Percentiles rank a stretch among this genome's conserved stretches.
Conservation (phyloP, 2,329 filamentous ascomycete genomes). For the Lachnellula arida region DNA sequence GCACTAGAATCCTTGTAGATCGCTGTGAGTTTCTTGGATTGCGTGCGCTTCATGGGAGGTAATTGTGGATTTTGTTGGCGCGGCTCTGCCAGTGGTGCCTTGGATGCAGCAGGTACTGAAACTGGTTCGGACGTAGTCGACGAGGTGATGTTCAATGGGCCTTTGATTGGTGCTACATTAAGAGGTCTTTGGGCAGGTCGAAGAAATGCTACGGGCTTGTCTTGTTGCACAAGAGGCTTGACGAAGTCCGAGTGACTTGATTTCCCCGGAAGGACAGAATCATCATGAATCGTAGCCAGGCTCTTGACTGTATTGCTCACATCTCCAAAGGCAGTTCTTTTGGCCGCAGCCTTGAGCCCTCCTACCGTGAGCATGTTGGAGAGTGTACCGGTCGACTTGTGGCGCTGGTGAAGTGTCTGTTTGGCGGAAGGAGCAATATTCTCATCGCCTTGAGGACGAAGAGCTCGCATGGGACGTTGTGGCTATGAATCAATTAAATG, state of each 20-base stretch:
- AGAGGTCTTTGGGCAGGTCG: conserved; percentile 60
- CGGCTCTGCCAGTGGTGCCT: conserved; percentile 29
- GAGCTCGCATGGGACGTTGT: conserved; percentile 56
- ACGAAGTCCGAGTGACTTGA: conserved; percentile 25
- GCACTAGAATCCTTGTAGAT: conserved; percentile 49
- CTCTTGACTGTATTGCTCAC: conserved; percentile 62
- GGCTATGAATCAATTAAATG: conserved; percentile 49
- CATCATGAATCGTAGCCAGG: conserved; percentile 46
- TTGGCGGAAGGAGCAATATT: conserved; percentile 55
- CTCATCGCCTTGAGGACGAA: conserved; percentile 63
- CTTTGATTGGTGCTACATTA: conserved; percentile 20
- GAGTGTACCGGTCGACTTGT: conserved; percentile 72
- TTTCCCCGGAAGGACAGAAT: conserved; percentile 47
- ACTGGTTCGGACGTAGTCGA: conserved; percentile 6
- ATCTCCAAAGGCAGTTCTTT: conserved; percentile 77
- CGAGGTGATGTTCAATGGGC: conserved; percentile 5
- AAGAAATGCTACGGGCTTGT: conserved; percentile 43
- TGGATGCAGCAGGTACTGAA: conserved; percentile 19
- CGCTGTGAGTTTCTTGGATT: conserved; percentile 47
- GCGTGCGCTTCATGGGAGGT: conserved; percentile 41
- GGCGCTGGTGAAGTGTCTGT: conserved; percentile 68
- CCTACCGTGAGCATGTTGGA: conserved; percentile 45
- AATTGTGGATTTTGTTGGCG: conserved; percentile 13
- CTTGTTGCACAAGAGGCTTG: conserved; percentile 26
- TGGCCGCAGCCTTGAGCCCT: conserved; percentile 59